Conservation (phyloP, 2,329 filamentous ascomycete species). For the Endocalyx cinctus region DNA sequence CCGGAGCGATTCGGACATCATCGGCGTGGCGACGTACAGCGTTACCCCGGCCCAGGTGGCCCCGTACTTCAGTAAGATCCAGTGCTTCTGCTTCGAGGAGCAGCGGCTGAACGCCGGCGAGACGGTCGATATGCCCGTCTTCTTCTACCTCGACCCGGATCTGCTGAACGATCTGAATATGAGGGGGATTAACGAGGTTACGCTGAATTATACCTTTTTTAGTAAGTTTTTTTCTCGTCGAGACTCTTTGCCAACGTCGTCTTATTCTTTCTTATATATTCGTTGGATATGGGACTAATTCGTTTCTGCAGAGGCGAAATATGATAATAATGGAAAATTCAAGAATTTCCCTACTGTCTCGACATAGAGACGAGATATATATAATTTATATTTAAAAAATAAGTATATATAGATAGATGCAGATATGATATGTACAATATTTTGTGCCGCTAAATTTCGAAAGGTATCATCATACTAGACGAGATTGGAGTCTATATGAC, state of each 20-base stretch:
- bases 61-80: constrained; percentile 98
- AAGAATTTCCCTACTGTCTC: constrained; percentile 25
- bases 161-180: constrained; percentile 88
- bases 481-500: no score
- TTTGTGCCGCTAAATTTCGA: no score
- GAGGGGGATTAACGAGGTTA: constrained; percentile 92
- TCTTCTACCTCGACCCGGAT: constrained; percentile 98
- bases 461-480: no score
- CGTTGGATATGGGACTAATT: no score
- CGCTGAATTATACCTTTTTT: constrained; percentile 96
- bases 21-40: constrained; percentile 95
- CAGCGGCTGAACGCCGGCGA: constrained; percentile 92
- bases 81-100: constrained; percentile 98
- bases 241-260: not conserved
- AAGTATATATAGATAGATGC: no score
- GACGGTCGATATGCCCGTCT: constrained; percentile 98
- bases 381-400: no score
- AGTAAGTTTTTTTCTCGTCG: constrained; percentile 57
- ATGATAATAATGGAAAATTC: constrained; percentile 74
- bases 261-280: not conserved
- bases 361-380: no score
- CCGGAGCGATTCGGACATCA: constrained; percentile 84
- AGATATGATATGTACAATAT: no score
- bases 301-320: constrained; percentile 66
- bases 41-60: constrained; percentile 94